Percentiles rank a stretch among this genome's conserved stretches.
Conservation (phyloP, 1,284 basidiomycete genomes). For the Malassezia sp. region DNA sequence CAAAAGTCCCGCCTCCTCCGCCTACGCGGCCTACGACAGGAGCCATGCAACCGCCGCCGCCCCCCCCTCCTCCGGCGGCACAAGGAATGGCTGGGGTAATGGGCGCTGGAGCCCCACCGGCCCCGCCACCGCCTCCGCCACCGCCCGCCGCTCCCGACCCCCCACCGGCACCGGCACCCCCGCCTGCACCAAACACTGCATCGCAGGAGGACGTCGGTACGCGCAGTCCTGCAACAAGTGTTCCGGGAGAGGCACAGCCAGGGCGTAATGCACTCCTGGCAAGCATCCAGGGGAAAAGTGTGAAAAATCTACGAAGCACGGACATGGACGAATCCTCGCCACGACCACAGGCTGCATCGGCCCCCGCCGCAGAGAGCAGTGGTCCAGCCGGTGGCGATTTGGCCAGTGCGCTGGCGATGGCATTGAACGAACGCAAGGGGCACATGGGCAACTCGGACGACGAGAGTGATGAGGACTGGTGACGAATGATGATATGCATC, state of each 20-base stretch:
- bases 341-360: slow-evolving; percentile 14
- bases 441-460: slow-evolving; percentile 81
- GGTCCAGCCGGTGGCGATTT: slow-evolving; percentile 52
- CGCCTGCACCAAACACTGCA: slow-evolving; percentile 7
- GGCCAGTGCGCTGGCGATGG: slow-evolving; percentile 59
- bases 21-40: not conserved
- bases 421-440: slow-evolving; percentile 67
- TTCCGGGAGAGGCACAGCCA: slow-evolving; percentile 24
- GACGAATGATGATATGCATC: too few relatives aligned
- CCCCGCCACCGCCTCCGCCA: slow-evolving; percentile 44
- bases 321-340: slow-evolving; percentile 19
- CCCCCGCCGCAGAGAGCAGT: slow-evolving; percentile 12
- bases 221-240: slow-evolving; percentile 13
- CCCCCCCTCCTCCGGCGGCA: slow-evolving; percentile 20
- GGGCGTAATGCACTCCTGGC: slow-evolving; percentile 55
- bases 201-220: slow-evolving; percentile 14
- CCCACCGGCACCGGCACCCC: slow-evolving; percentile 43
- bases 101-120: slow-evolving; percentile 17
- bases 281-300: slow-evolving; percentile 59
- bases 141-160: slow-evolving; percentile 47
- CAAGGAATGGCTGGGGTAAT: too few relatives aligned
- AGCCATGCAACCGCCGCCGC: not conserved
- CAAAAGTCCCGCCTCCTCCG: slow-evolving; percentile 10
- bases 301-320: slow-evolving; percentile 65
- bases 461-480: slow-evolving; percentile 53